A percentile compares a stretch with the other conserved stretches of the same genome.
Conservation (phyloP, 1,139 yeast species). For the Yamadazyma diospyri region DNA sequence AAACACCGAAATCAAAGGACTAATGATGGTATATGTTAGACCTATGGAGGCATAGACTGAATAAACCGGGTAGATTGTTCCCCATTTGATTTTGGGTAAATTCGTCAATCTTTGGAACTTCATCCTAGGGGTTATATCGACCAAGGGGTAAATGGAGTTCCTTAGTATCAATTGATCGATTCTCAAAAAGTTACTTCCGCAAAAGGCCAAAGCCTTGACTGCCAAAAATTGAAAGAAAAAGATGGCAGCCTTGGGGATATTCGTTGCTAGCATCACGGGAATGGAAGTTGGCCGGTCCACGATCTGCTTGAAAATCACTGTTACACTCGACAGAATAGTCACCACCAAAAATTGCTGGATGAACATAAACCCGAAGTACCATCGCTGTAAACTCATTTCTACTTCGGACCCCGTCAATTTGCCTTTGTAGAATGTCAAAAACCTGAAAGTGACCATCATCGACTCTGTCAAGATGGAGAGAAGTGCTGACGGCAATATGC, state of each 20-base stretch:
- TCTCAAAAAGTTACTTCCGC: slow-evolving; percentile 65
- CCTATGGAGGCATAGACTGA: slow-evolving; percentile 78
- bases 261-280: slow-evolving; percentile 66
- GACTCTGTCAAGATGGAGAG: slow-evolving; percentile 55
- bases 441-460: slow-evolving; percentile 50
- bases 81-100: slow-evolving; percentile 60
- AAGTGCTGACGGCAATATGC: slow-evolving; percentile 58
- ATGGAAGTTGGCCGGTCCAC: slow-evolving; percentile 70
- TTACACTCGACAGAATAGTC: slow-evolving; percentile 77
- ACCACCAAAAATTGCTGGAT: slow-evolving; percentile 82
- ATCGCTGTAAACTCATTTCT: slow-evolving; percentile 58
- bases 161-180: slow-evolving; percentile 44
- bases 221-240: slow-evolving; percentile 75
- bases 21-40: slow-evolving; percentile 67
- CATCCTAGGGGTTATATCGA: slow-evolving; percentile 59
- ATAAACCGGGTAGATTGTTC: slow-evolving; percentile 70
- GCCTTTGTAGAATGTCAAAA: slow-evolving; percentile 48
- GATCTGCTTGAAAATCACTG: slow-evolving; percentile 61
- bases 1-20: slow-evolving; percentile 71
- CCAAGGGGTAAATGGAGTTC: slow-evolving; percentile 31
- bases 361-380: slow-evolving; percentile 70
- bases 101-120: slow-evolving; percentile 43
- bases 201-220: slow-evolving; percentile 67
- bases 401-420: slow-evolving; percentile 52
- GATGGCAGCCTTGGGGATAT: slow-evolving; percentile 77